These are phyloP conservation scores for Sclerotinia spermophila DNA, from an alignment of 2,329 filamentous ascomycete genomes.

Conservation along the genomic window DNA sequence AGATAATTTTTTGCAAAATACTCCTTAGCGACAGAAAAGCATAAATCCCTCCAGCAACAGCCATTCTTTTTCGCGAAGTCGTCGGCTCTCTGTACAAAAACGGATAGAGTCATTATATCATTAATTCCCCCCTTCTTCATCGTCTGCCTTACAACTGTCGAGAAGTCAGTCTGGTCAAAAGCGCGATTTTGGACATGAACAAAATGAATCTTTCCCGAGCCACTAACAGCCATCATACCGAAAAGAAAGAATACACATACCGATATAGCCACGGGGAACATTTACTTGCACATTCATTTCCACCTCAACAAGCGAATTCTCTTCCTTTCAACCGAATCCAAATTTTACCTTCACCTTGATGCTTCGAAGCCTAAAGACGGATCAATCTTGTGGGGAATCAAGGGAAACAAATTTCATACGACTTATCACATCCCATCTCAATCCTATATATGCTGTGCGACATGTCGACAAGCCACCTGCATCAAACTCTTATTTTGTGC, in stretches of 20 bases:
- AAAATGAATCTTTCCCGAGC: not conserved
- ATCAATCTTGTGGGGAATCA: not conserved
- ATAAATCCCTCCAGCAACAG: not conserved
- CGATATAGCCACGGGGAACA: not conserved
- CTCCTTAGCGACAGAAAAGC: not conserved
- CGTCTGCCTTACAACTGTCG: not conserved
- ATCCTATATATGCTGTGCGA: conserved; percentile 6
- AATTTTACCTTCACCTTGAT: not conserved
- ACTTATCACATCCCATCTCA: conserved; percentile 8
- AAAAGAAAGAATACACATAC: not conserved
- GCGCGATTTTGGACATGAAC: not conserved
- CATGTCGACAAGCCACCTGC: not conserved
- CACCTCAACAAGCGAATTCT: not conserved
- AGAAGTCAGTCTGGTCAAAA: not conserved
- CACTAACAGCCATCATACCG: not conserved
- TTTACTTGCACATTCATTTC: not conserved
- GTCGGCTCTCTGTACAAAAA: not conserved
- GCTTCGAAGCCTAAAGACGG: not conserved
- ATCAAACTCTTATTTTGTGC: not conserved
- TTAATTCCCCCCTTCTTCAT: not conserved
- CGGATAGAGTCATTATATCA: not conserved
- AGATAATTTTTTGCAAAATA: not conserved
- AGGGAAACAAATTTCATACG: conserved; percentile 7
- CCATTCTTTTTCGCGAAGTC: not conserved
- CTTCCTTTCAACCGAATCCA: not conserved